Evolutionary conservation across 2,329 filamentous ascomycete species (phyloP), one percentile per base, ranked within the genome.

Genomic region (Calonectria honghensis): DNA sequence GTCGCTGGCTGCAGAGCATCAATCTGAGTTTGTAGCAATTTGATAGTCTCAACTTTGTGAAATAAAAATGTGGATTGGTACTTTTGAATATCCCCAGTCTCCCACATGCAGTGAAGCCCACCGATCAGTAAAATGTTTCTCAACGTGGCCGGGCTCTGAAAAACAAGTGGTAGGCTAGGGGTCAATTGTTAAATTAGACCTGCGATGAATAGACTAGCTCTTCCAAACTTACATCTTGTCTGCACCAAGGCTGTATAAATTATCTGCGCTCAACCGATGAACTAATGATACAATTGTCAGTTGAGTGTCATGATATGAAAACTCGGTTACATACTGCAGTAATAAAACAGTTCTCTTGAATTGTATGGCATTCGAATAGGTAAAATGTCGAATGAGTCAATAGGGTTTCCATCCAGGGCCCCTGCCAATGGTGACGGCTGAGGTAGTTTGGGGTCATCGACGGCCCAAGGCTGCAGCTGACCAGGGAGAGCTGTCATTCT

Each of bases 361-460:
- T 37, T 59, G 31, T 59, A 59, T 35, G 52, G 52, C 52, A 59
- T 59, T 24, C 32, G 31, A 37, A 59, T 59, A 14, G 52, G 52
- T 14, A 59, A 35, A 35, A 59, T 37, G 52, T 59, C 52, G 32
- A 59, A 59, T 14, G 52, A 59, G 52, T 59, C 52, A 37, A 59
- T 59, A 24, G 52, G 52, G 52, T 59, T 59, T 59, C 31, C 52
- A 37, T 59, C 32, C 16, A 18, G 31, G 10, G 52, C 20, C 31
- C 32, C 37, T 20, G 52, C n/a, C 31, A 59, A 59, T 6, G 20
- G 31, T 59, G 52, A 20, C 20, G 31, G 32, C 52, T 37, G 52
- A 59, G 31, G 20, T 10, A 11, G 31, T 35, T 37, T 13, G 14
- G 31, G 6, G 18, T n/a, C 10, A 37, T 59, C 52, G 5, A 59